These are phyloP conservation scores for Cyberlindnera saturnus DNA, from an alignment of 805 yeast species.

Conservation along the genomic window DNA sequence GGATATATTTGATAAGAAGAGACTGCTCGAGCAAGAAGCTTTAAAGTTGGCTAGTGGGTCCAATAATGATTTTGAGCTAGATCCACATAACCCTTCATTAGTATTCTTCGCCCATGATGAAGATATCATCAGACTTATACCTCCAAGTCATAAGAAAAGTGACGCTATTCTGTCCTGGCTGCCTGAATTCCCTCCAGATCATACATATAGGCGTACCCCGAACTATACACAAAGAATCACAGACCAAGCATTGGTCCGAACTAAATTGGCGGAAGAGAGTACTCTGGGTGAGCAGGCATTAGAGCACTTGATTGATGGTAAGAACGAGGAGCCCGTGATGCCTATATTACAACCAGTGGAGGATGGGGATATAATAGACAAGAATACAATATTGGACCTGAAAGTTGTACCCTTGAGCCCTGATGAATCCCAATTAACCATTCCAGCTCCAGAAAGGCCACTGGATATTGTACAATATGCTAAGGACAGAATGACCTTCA, in stretches of 20 bases:
- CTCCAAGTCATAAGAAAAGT: conserved; percentile 35
- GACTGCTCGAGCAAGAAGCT: conserved; percentile 8
- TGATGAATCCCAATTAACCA: conserved; percentile 3
- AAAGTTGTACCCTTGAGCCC: too few relatives aligned
- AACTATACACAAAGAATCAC: conserved; percentile 53
- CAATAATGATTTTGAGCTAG: conserved; percentile 15
- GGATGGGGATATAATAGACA: too few relatives aligned
- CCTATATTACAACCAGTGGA: too few relatives aligned
- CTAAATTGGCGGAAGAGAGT: conserved; percentile 74
- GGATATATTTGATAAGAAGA: conserved; percentile 15
- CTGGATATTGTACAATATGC: conserved; percentile 60
- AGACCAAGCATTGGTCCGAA: conserved; percentile 66
- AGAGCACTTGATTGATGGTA: conserved; percentile 40
- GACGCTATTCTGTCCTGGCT: conserved; percentile 65
- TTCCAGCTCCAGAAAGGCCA: conserved; percentile 17
- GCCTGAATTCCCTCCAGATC: conserved; percentile 91
- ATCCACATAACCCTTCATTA: conserved; percentile 38
- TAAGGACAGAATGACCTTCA: conserved; percentile 33
- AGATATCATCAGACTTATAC: conserved; percentile 50
- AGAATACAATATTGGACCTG: too few relatives aligned
- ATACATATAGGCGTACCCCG: conserved; percentile 80
- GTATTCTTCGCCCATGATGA: conserved; percentile 49
- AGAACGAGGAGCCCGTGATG: not conserved
- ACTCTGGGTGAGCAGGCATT: conserved; percentile 75
- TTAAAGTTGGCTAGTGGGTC: conserved; percentile 8